Evolutionary conservation across 768 basidiomycete genomes (phyloP).

Genomic region (Suillus spraguei): DNA sequence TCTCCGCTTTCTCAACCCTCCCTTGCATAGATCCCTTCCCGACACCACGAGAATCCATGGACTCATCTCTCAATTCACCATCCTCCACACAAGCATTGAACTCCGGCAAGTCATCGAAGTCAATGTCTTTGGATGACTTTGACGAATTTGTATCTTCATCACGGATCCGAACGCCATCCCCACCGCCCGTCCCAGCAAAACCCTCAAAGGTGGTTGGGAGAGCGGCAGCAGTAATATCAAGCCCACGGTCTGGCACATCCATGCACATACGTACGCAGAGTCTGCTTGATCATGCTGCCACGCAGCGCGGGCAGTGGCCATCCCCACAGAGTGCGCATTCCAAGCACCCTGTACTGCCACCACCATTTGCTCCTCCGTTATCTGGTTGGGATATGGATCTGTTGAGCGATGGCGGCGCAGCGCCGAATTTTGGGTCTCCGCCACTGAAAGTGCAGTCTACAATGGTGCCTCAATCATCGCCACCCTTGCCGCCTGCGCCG

Average conservation of each 20-base stretch:
- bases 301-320: conserved; percentile 47
- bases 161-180: conserved; percentile 46
- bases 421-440: conserved; percentile 11
- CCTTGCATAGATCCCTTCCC: conserved; percentile 18
- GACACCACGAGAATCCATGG: conserved; percentile 16
- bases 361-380: conserved; percentile 13
- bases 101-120: conserved; percentile 26
- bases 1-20: conserved; percentile 49
- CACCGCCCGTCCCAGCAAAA: conserved; percentile 46
- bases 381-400: not conserved
- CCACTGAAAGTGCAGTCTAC: conserved; percentile 13
- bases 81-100: conserved; percentile 21
- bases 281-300: conserved; percentile 58
- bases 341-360: conserved; percentile 24
- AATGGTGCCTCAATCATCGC: conserved; percentile 18
- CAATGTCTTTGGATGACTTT: conserved; percentile 45
- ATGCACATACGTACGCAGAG: conserved; percentile 58
- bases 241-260: conserved; percentile 15
- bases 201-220: conserved; percentile 15
- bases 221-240: conserved; percentile 18
- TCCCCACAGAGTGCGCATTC: conserved; percentile 25
- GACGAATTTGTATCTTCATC: conserved; percentile 48
- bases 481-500: conserved; percentile 21
- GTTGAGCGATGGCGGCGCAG: conserved; percentile 12
- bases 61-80: conserved; percentile 25